phyloP scores from a whole-genome alignment of 2,329 filamentous ascomycete genomes.

The Uncinocarpus reesii region DNA sequence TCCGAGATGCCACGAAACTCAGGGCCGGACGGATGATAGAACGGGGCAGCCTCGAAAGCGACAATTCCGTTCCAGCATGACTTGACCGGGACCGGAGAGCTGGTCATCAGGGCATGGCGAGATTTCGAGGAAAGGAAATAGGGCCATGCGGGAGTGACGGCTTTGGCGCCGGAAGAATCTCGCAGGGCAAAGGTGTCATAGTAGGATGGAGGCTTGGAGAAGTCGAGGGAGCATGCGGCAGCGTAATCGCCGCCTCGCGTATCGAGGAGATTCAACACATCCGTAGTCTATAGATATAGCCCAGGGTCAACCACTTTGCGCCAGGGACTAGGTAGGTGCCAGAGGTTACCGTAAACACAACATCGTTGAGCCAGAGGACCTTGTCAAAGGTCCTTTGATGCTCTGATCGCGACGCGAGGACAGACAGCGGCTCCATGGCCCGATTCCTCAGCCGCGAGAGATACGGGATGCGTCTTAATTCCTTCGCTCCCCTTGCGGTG shows the following conservation, averaged over 20 bases:
- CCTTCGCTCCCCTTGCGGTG: conserved; percentile 44
- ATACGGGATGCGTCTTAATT: conserved; percentile 58
- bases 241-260: conserved; percentile 52
- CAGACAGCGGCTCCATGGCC: conserved; percentile 48
- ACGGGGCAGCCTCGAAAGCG: conserved; percentile 18
- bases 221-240: conserved; percentile 62
- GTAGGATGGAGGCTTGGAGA: conserved; percentile 54
- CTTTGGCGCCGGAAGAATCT: conserved; percentile 53
- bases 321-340: conserved; percentile 7
- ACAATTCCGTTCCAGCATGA: conserved; percentile 19
- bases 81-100: conserved; percentile 13
- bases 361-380: conserved; percentile 48
- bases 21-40: conserved; percentile 28
- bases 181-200: conserved; percentile 67
- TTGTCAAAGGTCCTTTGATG: conserved; percentile 46
- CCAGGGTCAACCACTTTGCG: conserved; percentile 14
- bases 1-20: conserved; percentile 57
- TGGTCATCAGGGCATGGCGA: conserved; percentile 14
- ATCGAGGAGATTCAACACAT: conserved; percentile 48
- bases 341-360: conserved; percentile 37
- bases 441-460: conserved; percentile 54
- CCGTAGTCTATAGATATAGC: conserved; percentile 41
- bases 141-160: conserved; percentile 57
- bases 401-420: conserved; percentile 16
- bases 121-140: conserved; percentile 31